Evolutionary conservation across 2,329 filamentous ascomycete species (phyloP).

Genomic region (Grosmannia penicillata): DNA sequence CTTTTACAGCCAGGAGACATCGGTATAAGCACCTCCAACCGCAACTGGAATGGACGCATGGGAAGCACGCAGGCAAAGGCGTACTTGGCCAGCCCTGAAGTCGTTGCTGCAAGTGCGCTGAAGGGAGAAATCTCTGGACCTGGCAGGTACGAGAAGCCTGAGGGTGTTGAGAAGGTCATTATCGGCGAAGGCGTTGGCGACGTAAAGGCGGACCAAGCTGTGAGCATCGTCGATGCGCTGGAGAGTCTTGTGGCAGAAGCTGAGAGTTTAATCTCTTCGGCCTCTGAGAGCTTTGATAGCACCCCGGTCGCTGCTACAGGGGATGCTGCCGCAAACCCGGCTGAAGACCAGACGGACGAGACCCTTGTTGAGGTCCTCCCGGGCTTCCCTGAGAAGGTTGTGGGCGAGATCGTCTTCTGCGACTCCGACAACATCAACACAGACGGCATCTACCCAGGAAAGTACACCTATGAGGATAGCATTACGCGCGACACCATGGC

Average conservation of each 20-base stretch:
- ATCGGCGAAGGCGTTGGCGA: constrained; percentile 15
- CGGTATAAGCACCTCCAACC: constrained; percentile 69
- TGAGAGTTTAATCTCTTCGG: constrained; percentile 43
- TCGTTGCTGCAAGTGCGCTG: constrained; percentile 81
- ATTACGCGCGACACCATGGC: constrained; percentile 69
- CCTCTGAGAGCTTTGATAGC: too few species aligned
- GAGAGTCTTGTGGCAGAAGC: constrained; percentile 56
- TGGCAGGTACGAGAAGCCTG: constrained; percentile 51
- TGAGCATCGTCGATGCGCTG: constrained; percentile 48
- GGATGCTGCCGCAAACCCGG: constrained; percentile 12
- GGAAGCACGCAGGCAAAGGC: constrained; percentile 51
- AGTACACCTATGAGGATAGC: constrained; percentile 74
- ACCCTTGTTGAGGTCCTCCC: constrained; percentile 57
- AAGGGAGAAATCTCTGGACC: constrained; percentile 59
- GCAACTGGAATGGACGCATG: constrained; percentile 89
- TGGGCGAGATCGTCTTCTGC: constrained; percentile 77
- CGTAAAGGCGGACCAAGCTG: constrained; percentile 7
- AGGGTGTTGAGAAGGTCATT: constrained; percentile 21
- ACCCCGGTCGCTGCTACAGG: too few species aligned
- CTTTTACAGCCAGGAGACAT: constrained; percentile 75
- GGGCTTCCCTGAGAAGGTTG: constrained; percentile 71
- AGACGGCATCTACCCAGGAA: constrained; percentile 68
- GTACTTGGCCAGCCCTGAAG: constrained; percentile 78
- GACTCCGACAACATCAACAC: constrained; percentile 78
- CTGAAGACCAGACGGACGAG: constrained; percentile 19